Evolutionary conservation across 140 eudicot species (phyloP), one percentile per base, ranked within the genome.

Genomic region (Cichorium intybus): DNA sequence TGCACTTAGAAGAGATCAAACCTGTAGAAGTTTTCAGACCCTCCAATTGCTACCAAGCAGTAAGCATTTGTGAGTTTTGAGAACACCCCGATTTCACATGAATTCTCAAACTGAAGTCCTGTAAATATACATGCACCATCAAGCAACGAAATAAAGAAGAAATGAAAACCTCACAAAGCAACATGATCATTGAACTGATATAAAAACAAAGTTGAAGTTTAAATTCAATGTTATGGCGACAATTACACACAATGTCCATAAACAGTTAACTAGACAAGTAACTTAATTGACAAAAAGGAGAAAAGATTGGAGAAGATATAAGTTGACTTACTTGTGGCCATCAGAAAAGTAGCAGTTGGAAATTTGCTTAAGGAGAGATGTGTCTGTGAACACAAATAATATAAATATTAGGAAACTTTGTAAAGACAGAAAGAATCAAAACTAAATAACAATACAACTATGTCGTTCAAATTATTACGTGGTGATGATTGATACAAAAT

Each of bases 1-100:
- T n/a, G 0, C 1, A n/a, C 50, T 6, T 2, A n/a, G 6, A 47
- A 47, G 24, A 39, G 27, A 56, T 37, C 53, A 57, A 48, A 80
- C 85, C 85, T 76, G 86, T 76, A 80, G 52, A 80, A 80, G 55
- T 74, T 81, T 68, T 81, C 86, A 28, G 86, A 77, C 12, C 83
- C 86, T 46, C 86, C 86, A 7, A 81, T 77, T 37, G 83, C 86
- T 35, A 81, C 83, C 71, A 81, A 64, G 57, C 82, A 81, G 56
- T 81, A 81, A 16, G 86, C 86, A 58, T 81, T 77, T 9, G 86
- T 80, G 28, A 80, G 61, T 79, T 80, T 80, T 46, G 83, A 72
- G 62, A 81, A 81, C 12, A 77, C 86, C 35, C 86, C 86, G 20
- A 77, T 67, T 75, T 80, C 85, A 61, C 85, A 80, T 12, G 61